Conservation (phyloP, 768 basidiomycete species). For the Hebeloma cylindrosporum region DNA sequence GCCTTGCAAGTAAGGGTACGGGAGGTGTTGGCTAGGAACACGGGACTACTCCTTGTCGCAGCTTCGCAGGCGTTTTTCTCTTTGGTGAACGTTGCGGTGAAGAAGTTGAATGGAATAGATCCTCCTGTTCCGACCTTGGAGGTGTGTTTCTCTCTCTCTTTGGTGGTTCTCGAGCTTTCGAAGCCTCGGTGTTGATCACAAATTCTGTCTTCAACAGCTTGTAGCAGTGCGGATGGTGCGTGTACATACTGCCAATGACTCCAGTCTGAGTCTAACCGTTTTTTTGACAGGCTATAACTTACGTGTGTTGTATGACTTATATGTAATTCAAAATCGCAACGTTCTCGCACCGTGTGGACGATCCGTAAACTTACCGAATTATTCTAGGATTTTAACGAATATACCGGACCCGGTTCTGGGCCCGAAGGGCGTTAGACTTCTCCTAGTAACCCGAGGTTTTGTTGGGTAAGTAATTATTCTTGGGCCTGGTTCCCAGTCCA, state of each 20-base stretch:
- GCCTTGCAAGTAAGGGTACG: neutral
- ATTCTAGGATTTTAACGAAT: constrained; percentile 9
- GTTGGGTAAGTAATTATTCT: constrained; percentile 45
- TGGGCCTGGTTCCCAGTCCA: neutral
- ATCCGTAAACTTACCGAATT: neutral
- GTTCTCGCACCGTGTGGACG: too few species aligned
- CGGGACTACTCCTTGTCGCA: constrained; percentile 60
- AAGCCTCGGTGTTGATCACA: constrained; percentile 28
- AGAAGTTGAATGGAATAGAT: constrained; percentile 56
- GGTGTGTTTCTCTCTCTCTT: constrained; percentile 33
- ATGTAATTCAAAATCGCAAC: constrained; percentile 32
- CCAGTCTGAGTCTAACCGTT: neutral
- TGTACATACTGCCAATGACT: constrained; percentile 42
- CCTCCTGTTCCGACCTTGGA: constrained; percentile 58
- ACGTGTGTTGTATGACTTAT: constrained; percentile 54
- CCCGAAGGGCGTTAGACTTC: constrained; percentile 62
- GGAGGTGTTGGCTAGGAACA: constrained; percentile 36
- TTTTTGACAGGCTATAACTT: constrained; percentile 11
- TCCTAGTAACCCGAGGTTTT: constrained; percentile 60
- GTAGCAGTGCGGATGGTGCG: constrained; percentile 21
- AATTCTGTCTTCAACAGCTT: constrained; percentile 42
- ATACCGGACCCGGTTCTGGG: constrained; percentile 58
- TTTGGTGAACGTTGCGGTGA: constrained; percentile 62
- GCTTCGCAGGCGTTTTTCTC: constrained; percentile 59
- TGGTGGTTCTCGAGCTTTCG: neutral